phyloP scores from a whole-genome alignment of 768 basidiomycete species.

The Lyophyllum decastes region DNA sequence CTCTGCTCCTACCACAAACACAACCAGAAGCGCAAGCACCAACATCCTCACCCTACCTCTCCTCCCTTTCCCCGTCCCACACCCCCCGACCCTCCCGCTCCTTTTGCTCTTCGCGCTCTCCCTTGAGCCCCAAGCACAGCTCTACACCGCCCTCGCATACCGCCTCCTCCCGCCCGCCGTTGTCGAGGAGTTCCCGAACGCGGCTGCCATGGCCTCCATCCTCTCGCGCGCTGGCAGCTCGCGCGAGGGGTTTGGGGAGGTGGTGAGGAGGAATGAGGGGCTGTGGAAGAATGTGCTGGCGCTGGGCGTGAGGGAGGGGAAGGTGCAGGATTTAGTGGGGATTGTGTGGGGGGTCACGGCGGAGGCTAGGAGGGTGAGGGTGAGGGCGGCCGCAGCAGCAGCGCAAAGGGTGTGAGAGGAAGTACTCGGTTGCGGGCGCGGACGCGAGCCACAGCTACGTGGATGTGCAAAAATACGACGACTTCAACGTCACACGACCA shows the following conservation, averaged over 20 bases:
- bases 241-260: conserved; percentile 38
- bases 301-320: conserved; percentile 47
- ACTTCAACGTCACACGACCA: no score
- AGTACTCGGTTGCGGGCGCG: no score
- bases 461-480: no score
- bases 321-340: conserved; percentile 48
- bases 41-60: conserved; percentile 51
- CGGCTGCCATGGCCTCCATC: conserved; percentile 54
- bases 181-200: conserved; percentile 65
- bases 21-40: conserved; percentile 31
- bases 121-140: conserved; percentile 41
- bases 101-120: conserved; percentile 60
- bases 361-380: conserved; percentile 45
- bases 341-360: conserved; percentile 77
- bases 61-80: conserved; percentile 49
- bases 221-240: conserved; percentile 39
- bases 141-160: conserved; percentile 43
- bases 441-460: no score
- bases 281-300: conserved; percentile 66
- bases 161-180: conserved; percentile 54
- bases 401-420: no score
- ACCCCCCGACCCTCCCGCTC: conserved; percentile 54
- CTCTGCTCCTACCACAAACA: conserved; percentile 4
- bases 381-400: neutral
- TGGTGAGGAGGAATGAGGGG: conserved; percentile 51